phyloP scores from a whole-genome alignment of 228 moss, liverwort and hornwort species.

The Sphagnum fallax region DNA sequence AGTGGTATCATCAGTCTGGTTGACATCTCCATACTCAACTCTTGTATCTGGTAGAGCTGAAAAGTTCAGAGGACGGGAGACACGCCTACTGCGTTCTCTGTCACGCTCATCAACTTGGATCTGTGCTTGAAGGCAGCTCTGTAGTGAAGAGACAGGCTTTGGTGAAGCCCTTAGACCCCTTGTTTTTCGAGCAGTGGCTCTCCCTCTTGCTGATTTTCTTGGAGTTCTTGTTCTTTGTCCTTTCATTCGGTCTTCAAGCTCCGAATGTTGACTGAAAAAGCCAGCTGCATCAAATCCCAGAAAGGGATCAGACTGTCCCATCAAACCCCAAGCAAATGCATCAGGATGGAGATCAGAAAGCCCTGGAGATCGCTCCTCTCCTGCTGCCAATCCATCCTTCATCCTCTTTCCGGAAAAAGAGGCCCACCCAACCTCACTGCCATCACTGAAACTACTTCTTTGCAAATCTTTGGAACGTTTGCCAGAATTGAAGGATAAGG shows the following conservation, averaged over 20 bases:
- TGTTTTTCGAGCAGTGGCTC: constrained; percentile 41
- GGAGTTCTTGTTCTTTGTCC: constrained; percentile 24
- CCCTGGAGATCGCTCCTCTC: constrained; percentile 2
- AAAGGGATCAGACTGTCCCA: constrained; percentile 20
- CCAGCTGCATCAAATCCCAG: constrained; percentile 45
- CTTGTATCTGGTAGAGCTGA: constrained; percentile 19
- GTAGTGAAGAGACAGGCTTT: constrained; percentile 83
- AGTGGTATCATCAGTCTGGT: constrained; percentile 6
- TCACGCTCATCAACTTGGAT: constrained; percentile 24
- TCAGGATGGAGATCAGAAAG: constrained; percentile 18
- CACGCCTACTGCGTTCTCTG: constrained; percentile 33
- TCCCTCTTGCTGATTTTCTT: constrained; percentile 32
- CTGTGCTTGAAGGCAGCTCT: constrained; percentile 93
- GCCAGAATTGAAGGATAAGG: constrained; percentile 29
- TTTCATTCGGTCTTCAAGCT: constrained; percentile 12
- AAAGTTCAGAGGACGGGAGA: constrained; percentile 61
- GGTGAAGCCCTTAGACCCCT: constrained; percentile 78
- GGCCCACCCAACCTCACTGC: constrained; percentile 19
- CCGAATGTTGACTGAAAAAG: constrained; percentile 24
- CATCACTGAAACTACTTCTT: constrained; percentile 32
- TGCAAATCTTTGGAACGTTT: constrained; percentile 42
- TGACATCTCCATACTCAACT: constrained; percentile 10
- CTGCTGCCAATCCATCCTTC: constrained; percentile 18
- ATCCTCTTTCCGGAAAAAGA: constrained; percentile 20
- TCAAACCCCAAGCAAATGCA: constrained; percentile 23